Conservation (phyloP, 331 rosid genomes). For the Phaseolus coccineus region DNA sequence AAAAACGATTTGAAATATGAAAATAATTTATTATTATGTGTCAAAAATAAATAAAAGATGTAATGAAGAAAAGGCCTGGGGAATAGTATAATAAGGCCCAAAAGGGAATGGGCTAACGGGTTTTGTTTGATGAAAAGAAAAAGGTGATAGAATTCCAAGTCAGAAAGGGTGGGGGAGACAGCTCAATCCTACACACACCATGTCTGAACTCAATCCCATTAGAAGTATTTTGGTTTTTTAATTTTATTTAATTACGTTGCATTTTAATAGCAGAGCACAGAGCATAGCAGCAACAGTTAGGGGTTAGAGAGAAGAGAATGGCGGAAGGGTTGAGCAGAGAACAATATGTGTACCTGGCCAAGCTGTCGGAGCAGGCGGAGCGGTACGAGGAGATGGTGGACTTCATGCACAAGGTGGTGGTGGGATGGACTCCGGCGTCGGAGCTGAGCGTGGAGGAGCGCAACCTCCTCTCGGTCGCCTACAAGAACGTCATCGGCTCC, state of each 20-base stretch:
- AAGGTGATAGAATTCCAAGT: not conserved
- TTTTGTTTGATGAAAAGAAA: no score
- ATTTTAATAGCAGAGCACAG: no score
- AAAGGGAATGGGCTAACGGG: not conserved
- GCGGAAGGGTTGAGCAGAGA: slow-evolving; percentile 74
- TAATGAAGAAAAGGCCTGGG: no score
- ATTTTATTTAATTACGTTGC: not conserved
- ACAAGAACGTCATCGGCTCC: slow-evolving; percentile 86
- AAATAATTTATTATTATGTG: no score
- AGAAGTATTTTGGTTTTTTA: not conserved
- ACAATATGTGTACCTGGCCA: slow-evolving; percentile 74
- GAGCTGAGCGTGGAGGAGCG: slow-evolving; percentile 84
- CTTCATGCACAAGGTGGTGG: slow-evolving; percentile 84
- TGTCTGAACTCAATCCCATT: not conserved
- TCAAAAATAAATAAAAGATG: no score
- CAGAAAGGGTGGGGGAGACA: slow-evolving; percentile 32
- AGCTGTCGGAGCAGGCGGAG: slow-evolving; percentile 85
- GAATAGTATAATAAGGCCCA: not conserved
- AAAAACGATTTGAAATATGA: no score
- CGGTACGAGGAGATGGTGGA: slow-evolving; percentile 88
- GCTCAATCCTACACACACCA: slow-evolving; percentile 47
- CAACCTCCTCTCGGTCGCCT: slow-evolving; percentile 78
- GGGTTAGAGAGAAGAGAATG: slow-evolving; percentile 42
- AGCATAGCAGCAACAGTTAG: not conserved
- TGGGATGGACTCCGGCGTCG: slow-evolving; percentile 62